Conservation (phyloP, 202 grass and related monocot species). For the Dendrocalamus latiflorus region DNA sequence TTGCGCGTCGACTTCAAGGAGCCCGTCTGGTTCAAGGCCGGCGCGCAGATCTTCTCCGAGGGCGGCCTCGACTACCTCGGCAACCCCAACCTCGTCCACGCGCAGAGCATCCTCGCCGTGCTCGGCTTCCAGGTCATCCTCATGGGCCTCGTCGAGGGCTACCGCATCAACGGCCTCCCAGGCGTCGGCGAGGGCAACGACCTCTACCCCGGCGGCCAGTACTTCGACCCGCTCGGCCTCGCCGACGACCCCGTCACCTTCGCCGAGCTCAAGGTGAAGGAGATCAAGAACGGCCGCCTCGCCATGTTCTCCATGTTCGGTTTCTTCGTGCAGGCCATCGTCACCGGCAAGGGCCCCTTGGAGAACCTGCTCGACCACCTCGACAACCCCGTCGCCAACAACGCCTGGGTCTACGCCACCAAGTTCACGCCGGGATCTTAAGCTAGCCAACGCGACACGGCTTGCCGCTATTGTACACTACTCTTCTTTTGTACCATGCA, state of each 20-base stretch:
- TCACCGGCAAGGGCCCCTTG: conserved; percentile 89
- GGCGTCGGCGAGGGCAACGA: conserved; percentile 93
- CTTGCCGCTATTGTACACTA: conserved; percentile 44
- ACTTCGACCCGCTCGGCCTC: conserved; percentile 92
- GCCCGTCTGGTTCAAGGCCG: conserved; percentile 98
- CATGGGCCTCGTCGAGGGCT: conserved; percentile 97
- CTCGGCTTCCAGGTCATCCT: conserved; percentile 82
- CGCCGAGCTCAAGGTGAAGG: conserved; percentile 96
- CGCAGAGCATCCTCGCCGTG: conserved; percentile 96
- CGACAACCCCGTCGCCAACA: conserved; percentile 88
- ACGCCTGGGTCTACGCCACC: conserved; percentile 96
- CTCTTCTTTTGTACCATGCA: background rate
- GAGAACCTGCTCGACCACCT: conserved; percentile 99
- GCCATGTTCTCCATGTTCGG: conserved; percentile 99
- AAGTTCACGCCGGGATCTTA: conserved; percentile 88
- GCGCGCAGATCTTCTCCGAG: conserved; percentile 95
- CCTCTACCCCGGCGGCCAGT: conserved; percentile 90
- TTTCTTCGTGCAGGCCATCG: conserved; percentile 93
- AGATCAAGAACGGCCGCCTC: conserved; percentile 96
- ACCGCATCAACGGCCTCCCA: conserved; percentile 87
- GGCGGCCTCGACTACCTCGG: conserved; percentile 96
- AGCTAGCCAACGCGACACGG: background rate
- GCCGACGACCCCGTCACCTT: conserved; percentile 86
- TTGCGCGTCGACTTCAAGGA: conserved; percentile 95
- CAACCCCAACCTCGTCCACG: conserved; percentile 98